These are phyloP conservation scores for Thymus mandschuricus DNA, from an alignment of 257 asterid species.

Conservation along the genomic window DNA sequence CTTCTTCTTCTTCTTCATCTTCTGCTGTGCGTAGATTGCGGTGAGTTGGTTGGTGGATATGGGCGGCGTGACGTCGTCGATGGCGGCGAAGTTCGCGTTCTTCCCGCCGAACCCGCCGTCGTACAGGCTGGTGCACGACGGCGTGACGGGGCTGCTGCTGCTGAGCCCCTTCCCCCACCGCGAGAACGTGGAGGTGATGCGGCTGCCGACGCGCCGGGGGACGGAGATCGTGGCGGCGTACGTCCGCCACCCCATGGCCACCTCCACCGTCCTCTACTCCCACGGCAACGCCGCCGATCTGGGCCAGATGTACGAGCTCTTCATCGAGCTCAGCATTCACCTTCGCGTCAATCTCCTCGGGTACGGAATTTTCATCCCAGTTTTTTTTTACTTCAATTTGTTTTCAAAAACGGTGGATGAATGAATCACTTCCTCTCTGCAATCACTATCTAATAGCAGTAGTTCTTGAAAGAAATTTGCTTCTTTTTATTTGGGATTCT, in stretches of 20 bases:
- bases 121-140: slow-evolving; percentile 80
- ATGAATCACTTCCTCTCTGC: background rate
- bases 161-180: slow-evolving; percentile 89
- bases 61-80: slow-evolving; percentile 99
- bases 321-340: slow-evolving; percentile 88
- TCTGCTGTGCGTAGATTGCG: background rate
- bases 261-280: slow-evolving; percentile 79
- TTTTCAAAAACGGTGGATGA: background rate
- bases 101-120: slow-evolving; percentile 97
- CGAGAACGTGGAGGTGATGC: slow-evolving; percentile 87
- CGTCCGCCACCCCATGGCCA: slow-evolving; percentile 90
- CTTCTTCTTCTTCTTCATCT: no score
- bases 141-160: slow-evolving; percentile 68
- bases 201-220: slow-evolving; percentile 83
- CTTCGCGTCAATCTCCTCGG: slow-evolving; percentile 92
- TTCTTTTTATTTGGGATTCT: background rate
- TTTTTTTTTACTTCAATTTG: background rate
- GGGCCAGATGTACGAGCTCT: slow-evolving; percentile 97
- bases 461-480: background rate
- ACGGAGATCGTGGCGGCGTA: slow-evolving; percentile 82
- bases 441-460: background rate
- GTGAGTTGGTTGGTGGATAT: slow-evolving; percentile 32
- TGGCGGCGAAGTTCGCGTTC: slow-evolving; percentile 98
- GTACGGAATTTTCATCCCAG: slow-evolving; percentile 17
- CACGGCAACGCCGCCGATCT: slow-evolving; percentile 99